Evolutionary conservation across 805 yeast species (phyloP), one percentile per base, ranked within the genome.

Genomic region (Candida piceae): DNA sequence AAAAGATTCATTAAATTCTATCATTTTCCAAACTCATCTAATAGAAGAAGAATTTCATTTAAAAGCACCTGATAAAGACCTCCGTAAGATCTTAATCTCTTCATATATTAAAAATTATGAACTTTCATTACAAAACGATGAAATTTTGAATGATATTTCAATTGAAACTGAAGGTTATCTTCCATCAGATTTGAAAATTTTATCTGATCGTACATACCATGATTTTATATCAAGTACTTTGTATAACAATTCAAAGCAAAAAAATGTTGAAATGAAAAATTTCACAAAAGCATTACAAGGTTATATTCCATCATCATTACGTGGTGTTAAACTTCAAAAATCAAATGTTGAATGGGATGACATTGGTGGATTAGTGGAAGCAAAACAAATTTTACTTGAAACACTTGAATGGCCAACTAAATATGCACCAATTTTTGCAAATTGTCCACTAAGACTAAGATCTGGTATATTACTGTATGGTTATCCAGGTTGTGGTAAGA

Each of bases 401-500:
- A 93, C 97, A 0, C 63, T 90, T 23, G 97, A 93, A 53, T 90
- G 97, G 97, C 98, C 98, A 2, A 86, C 95, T 1, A 87, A 81
- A 51, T 90, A 90, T 55, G 94, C 96, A 0, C 96, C 97, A 5
- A 86, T 90, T n/a, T 90, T 93, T 61, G 80, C 81, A 13, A 78
- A 77, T 43, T 86, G 95, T 52, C 95, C 97, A 0, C 64, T 90
- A 35, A 65, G 97, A 38, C 67, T 90, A 35, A 71, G 97, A 50
- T 86, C 96, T 0, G 98, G 98, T 34, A 76, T 90, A 17, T 64
- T 90, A 34, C 70, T 90, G 11, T 90, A 90, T 59, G 98, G 98
- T 0, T 90, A 86, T 55, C 97, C 98, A 0, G 98, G 98, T 2
- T 90, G 98, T 62, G 98, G 98, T 31, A 90, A 90, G 60, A 90